Evolutionary conservation across 441 rosid species (phyloP), one percentile per base, ranked within the genome.

Genomic region (Populus hybrid): DNA sequence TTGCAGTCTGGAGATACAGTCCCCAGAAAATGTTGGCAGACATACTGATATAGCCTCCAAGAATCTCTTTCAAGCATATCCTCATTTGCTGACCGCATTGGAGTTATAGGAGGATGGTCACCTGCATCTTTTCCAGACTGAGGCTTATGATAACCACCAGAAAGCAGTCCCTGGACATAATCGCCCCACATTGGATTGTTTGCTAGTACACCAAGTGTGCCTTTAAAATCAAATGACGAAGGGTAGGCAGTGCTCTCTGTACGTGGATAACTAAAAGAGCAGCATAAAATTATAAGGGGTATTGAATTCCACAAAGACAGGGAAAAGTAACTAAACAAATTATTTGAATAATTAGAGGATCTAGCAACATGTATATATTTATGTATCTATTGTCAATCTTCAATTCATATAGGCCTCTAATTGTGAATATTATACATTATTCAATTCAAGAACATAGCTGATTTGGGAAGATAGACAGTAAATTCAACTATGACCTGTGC

Each of bases 21-120:
- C 79, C 97, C 99, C 30, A 95, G 78, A 85, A 95, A 95, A 87
- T 95, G 97, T 80, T 93, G 95, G 85, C 97, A 93, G 80, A 95
- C 88, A 82, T 92, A 95, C 85, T 88, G 95, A 82, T 93, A 95
- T 32, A 95, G 84, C 79, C 92, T 90, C 98, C 99, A 93, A 68
- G 97, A 91, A 91, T 95, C 99, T 21, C 87, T 87, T 46, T 90
- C 97, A 14, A 95, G 83, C 84, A 82, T 79, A 82, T 81, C 88
- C 89, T 93, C 98, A 63, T 89, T 87, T 71, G 95, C 97, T 76
- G 90, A 82, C 77, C 80, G 84, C 88, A 95, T 89, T 28, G 98
- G 97, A 69, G 98, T 95, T 74, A 95, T 93, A 79, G 99, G 99
- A 83, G 99, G 99, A 87, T 95, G 98, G 80, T 95, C 98, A 75